A percentile compares a stretch with the other conserved stretches of the same genome.
phyloP scores from a whole-genome alignment of 805 yeast genomes.

The Lachancea quebecensis region DNA sequence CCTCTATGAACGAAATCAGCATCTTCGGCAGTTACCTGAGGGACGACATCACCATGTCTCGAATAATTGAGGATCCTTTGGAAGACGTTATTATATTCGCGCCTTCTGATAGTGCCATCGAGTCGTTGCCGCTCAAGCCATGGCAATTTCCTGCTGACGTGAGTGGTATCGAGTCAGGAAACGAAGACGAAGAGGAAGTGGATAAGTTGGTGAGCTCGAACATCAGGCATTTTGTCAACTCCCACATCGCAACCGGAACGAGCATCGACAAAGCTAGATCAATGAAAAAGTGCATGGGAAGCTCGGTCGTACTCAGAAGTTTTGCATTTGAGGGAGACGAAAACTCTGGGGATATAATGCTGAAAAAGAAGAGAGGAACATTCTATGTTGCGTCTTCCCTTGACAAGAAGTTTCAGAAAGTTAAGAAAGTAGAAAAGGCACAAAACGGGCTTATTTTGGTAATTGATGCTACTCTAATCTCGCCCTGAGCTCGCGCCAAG shows the following conservation, averaged over 20 bases:
- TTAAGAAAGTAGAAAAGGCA: conserved; percentile 32
- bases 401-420: conserved; percentile 32
- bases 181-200: conserved; percentile 34
- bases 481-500: conserved; percentile 10
- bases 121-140: conserved; percentile 49
- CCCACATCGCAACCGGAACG: conserved; percentile 46
- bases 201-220: conserved; percentile 48
- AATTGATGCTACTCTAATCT: conserved; percentile 32
- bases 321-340: conserved; percentile 17
- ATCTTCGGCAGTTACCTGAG: conserved; percentile 68
- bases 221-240: conserved; percentile 49
- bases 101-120: conserved; percentile 60
- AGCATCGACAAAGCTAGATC: conserved; percentile 3
- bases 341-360: conserved; percentile 32
- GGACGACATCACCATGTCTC: conserved; percentile 45
- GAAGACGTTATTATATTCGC: conserved; percentile 53
- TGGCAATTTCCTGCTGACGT: conserved; percentile 70
- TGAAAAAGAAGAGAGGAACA: conserved; percentile 33
- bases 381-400: conserved; percentile 30
- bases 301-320: conserved; percentile 19
- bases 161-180: conserved; percentile 21
- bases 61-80: conserved; percentile 40
- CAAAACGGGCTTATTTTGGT: conserved; percentile 43
- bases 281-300: conserved; percentile 8
- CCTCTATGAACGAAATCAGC: conserved; percentile 38